A percentile compares a stretch with the other conserved stretches of the same genome.
Evolutionary conservation across 2,329 filamentous ascomycete species (phyloP).

Genomic region (Claviceps sp.): DNA sequence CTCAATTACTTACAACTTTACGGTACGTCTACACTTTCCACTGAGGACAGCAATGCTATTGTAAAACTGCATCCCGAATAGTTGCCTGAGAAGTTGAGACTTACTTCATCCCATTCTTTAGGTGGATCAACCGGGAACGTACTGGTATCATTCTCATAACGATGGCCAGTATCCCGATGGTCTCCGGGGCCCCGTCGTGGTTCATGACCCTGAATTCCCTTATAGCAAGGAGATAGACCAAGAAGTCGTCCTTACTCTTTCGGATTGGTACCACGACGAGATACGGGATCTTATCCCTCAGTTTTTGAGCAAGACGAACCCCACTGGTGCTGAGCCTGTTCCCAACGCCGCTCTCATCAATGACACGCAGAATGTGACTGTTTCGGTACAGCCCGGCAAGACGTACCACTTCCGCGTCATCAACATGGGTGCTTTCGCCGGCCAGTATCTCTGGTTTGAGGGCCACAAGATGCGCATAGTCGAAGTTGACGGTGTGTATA

Average conservation of each 20-base stretch:
- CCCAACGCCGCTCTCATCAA: conserved; percentile 59
- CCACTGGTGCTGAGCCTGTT: conserved; percentile 48
- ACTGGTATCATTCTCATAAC: conserved; percentile 67
- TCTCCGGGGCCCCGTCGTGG: conserved; percentile 47
- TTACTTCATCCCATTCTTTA: conserved; percentile 9
- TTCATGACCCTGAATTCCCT: conserved; percentile 49
- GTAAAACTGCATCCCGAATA: background rate
- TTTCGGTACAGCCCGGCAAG: conserved; percentile 50
- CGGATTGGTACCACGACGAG: conserved; percentile 57
- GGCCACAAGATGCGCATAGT: conserved; percentile 55
- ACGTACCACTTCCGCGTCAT: conserved; percentile 62
- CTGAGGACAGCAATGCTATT: background rate
- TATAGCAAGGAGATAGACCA: conserved; percentile 45
- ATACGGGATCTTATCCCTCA: conserved; percentile 31
- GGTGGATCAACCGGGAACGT: conserved; percentile 56
- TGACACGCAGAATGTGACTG: conserved; percentile 47
- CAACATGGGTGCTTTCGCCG: conserved; percentile 60
- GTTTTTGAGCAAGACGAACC: conserved; percentile 42
- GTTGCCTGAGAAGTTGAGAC: background rate
- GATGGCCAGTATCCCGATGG: conserved; percentile 59
- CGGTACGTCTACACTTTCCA: conserved; percentile 24
- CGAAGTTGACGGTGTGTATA: conserved; percentile 62
- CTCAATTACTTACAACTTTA: conserved; percentile 59
- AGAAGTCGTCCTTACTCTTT: conserved; percentile 50
- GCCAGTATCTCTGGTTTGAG: conserved; percentile 54